Evolutionary conservation across 2,329 filamentous ascomycete species (phyloP).

Genomic region (Sclerotinia subarctica): DNA sequence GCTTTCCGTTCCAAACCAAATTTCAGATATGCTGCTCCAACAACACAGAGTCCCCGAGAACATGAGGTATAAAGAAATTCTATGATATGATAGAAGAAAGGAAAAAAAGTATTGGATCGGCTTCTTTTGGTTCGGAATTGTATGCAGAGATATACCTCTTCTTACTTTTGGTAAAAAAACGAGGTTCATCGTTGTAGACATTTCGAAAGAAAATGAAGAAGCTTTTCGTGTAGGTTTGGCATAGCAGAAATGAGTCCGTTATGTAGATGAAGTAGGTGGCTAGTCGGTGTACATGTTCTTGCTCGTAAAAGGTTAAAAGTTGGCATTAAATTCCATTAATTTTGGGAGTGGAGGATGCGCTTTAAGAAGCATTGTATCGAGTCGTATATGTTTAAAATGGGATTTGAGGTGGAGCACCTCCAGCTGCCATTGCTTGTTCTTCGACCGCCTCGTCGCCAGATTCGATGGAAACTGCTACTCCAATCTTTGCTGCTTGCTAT

Average conservation of each 20-base stretch:
- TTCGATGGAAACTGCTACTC: constrained; percentile 90
- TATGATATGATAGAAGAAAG: constrained; percentile 19
- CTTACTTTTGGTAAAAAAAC: constrained; percentile 19
- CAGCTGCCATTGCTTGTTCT: constrained; percentile 68
- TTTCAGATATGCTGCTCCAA: constrained; percentile 20
- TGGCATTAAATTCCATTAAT: constrained; percentile 36
- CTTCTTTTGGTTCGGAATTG: neutral
- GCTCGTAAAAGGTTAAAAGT: constrained; percentile 19
- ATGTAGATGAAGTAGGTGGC: constrained; percentile 1
- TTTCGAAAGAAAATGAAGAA: constrained; percentile 29
- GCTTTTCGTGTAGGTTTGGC: constrained; percentile 23
- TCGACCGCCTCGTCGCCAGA: constrained; percentile 80
- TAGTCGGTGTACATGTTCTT: constrained; percentile 24
- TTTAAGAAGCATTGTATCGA: constrained; percentile 20
- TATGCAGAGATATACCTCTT: constrained; percentile 13
- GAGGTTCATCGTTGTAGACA: constrained; percentile 30
- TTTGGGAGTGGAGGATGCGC: constrained; percentile 23
- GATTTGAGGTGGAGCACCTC: constrained; percentile 51
- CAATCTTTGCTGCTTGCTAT: constrained; percentile 92
- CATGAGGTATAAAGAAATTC: constrained; percentile 22
- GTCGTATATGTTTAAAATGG: constrained; percentile 54
- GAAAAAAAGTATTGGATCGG: constrained; percentile 3
- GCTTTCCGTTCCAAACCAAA: constrained; percentile 7
- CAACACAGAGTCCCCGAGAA: neutral
- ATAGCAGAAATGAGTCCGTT: constrained; percentile 24